These are phyloP conservation scores for Eucalyptus pauciflora DNA, from an alignment of 345 rosid species.

Conservation along the genomic window DNA sequence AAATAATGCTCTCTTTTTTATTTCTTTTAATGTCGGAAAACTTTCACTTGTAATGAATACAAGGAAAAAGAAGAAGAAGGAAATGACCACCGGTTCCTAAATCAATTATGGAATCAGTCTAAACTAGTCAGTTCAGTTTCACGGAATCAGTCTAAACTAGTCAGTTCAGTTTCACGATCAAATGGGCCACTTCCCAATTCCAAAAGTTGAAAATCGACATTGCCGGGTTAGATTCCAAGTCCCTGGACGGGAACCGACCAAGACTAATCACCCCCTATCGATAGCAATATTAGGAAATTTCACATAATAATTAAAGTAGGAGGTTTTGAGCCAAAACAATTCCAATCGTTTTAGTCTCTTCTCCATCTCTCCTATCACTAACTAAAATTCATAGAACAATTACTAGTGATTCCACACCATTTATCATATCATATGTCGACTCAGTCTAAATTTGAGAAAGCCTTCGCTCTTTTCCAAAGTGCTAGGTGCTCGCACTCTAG, in stretches of 20 bases:
- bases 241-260: rapidly evolving
- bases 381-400: neutral
- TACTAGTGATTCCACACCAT: neutral
- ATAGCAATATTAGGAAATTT: neutral
- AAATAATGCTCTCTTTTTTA: neutral
- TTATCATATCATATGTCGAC: neutral
- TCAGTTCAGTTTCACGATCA: neutral
- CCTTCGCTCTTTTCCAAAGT: neutral
- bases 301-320: neutral
- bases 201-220: neutral
- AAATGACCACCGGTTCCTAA: neutral
- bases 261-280: neutral
- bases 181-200: neutral
- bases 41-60: neutral
- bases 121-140: too few species aligned
- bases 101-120: rapidly evolving
- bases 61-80: neutral
- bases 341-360: neutral
- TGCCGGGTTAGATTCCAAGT: neutral
- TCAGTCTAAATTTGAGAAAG: neutral
- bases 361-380: neutral
- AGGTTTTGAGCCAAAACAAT: neutral
- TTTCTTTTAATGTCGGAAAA: neutral
- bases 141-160: neutral
- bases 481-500: neutral